Conservation (phyloP, 371 early-diverging fungal genomes). For the Sanchytrium tribonematis region DNA sequence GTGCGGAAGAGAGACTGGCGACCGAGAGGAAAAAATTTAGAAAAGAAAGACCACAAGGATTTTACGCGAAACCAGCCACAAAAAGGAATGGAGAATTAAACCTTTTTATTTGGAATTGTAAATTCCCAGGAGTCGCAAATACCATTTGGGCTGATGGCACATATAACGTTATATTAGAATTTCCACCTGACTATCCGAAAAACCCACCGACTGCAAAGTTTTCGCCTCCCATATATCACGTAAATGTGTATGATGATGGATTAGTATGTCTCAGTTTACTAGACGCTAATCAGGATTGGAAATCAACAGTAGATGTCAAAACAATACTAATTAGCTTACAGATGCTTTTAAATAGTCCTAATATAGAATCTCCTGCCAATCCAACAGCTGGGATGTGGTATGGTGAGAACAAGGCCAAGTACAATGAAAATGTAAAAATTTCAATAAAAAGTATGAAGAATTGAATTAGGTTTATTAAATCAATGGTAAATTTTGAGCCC, state of each 20-base stretch:
- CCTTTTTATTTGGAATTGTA: not conserved
- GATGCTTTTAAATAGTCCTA: constrained; percentile 90
- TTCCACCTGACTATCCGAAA: constrained; percentile 85
- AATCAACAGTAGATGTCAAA: constrained; percentile 79
- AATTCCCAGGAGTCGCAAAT: too few species aligned
- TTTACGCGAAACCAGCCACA: not conserved
- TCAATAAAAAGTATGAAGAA: too few species aligned
- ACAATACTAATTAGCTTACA: constrained; percentile 90
- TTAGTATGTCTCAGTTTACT: constrained; percentile 95
- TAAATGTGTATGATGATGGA: constrained; percentile 91
- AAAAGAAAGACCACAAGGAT: not conserved
- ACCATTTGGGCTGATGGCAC: too few species aligned
- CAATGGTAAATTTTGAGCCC: too few species aligned
- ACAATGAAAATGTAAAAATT: too few species aligned
- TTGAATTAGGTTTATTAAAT: too few species aligned
- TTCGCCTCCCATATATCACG: constrained; percentile 92
- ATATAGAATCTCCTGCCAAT: constrained; percentile 91
- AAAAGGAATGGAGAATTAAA: not conserved
- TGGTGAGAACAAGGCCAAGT: too few species aligned
- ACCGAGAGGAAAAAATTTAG: not conserved
- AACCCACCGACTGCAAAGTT: constrained; percentile 95
- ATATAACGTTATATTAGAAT: constrained; percentile 73
- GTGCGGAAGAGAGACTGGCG: too few species aligned
- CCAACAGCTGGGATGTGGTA: constrained; percentile 91
- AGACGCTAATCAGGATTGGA: constrained; percentile 88